phyloP scores from a whole-genome alignment of 768 basidiomycete species.

The Rhodotorula toruloides region DNA sequence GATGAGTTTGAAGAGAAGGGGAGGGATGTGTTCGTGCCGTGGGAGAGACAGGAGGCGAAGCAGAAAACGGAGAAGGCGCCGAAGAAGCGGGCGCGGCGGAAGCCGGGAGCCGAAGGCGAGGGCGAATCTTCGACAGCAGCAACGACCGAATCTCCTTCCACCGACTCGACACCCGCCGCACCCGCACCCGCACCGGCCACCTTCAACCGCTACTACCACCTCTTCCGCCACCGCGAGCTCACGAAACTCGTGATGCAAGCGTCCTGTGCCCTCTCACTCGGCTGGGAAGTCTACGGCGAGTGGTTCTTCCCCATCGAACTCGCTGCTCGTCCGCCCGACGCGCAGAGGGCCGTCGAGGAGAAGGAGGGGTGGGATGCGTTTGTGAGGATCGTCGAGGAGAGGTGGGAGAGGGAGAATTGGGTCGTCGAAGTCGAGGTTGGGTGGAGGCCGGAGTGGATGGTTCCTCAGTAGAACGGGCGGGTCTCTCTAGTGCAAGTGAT shows the following conservation, averaged over 20 bases:
- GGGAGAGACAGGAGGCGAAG: constrained; percentile 53
- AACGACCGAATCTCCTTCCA: not conserved
- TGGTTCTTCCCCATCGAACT: too few relatives aligned
- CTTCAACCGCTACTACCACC: constrained; percentile 90
- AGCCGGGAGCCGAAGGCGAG: not conserved
- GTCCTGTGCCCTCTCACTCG: too few relatives aligned
- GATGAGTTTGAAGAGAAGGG: constrained; percentile 45
- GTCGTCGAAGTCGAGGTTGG: constrained; percentile 29
- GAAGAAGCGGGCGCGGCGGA: constrained; percentile 3
- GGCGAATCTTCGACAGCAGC: not conserved
- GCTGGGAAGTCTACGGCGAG: too few relatives aligned
- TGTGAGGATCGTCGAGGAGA: constrained; percentile 62
- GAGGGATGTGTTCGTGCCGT: constrained; percentile 84
- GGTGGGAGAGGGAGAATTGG: constrained; percentile 40
- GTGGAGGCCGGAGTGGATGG: constrained; percentile 15
- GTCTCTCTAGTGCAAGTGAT: too few relatives aligned
- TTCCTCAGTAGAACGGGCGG: too few relatives aligned
- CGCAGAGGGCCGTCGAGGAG: not conserved
- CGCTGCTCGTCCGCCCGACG: too few relatives aligned
- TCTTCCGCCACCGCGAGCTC: constrained; percentile 82
- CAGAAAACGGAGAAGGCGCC: constrained; percentile 29
- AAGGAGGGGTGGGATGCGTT: constrained; percentile 56
- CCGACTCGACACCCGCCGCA: not conserved
- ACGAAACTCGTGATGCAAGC: constrained; percentile 55
- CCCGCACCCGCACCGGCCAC: constrained; percentile 5